These are phyloP conservation scores for Aspergillus incahuasiensis DNA, from an alignment of 495 filamentous ascomycete species.

Conservation along the genomic window DNA sequence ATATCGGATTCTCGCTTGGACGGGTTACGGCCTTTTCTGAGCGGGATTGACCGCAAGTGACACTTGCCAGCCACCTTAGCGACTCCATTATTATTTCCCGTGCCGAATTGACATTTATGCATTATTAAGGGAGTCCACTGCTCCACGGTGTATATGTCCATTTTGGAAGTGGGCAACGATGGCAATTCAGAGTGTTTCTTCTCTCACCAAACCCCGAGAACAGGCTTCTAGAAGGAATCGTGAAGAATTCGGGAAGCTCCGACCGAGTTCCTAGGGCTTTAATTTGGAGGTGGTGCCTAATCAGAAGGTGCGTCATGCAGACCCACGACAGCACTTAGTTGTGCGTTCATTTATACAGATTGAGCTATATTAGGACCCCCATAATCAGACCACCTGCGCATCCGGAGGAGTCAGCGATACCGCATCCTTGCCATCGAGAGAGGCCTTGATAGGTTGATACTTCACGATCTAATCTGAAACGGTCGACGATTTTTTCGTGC, in stretches of 20 bases:
- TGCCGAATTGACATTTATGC: too few relatives aligned
- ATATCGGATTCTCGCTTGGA: background rate
- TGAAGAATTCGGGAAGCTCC: background rate
- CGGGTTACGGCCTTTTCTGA: background rate
- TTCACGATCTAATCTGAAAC: background rate
- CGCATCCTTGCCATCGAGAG: background rate
- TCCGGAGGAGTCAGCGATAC: background rate
- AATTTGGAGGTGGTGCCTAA: background rate
- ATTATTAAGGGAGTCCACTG: background rate
- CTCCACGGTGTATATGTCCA: background rate
- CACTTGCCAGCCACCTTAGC: background rate
- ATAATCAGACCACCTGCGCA: conserved; percentile 8
- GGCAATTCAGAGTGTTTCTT: background rate
- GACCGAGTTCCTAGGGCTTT: background rate
- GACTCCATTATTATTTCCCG: too few relatives aligned
- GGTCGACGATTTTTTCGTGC: background rate
- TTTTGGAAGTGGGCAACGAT: background rate
- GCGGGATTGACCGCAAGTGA: background rate
- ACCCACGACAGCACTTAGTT: conserved; percentile 6
- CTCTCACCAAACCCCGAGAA: background rate
- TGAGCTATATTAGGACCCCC: background rate
- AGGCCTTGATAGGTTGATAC: background rate
- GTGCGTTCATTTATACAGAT: background rate
- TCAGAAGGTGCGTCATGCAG: background rate
- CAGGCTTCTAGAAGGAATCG: background rate